These are phyloP conservation scores for Stephania cephalantha DNA, from an alignment of 164 flowering plant genomes.

Conservation along the genomic window DNA sequence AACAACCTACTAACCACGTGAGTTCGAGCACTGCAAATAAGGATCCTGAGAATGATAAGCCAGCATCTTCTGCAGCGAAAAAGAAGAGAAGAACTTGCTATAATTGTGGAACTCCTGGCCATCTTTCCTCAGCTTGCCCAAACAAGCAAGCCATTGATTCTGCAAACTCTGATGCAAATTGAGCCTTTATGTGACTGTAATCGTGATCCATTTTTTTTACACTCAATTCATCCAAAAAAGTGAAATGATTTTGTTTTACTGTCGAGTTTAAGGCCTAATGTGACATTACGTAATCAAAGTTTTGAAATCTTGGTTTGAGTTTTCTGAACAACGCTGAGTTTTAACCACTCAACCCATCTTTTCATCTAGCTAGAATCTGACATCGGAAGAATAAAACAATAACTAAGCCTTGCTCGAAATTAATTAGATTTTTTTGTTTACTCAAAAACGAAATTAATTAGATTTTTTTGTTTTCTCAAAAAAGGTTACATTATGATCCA, in stretches of 20 bases:
- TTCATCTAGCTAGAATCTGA: too few relatives aligned
- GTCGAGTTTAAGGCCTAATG: too few relatives aligned
- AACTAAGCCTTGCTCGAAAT: too few relatives aligned
- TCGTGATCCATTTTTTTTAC: background rate
- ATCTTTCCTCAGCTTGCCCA: conserved; percentile 70
- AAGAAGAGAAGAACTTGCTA: conserved; percentile 68
- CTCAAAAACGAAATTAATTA: too few relatives aligned
- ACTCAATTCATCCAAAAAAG: background rate
- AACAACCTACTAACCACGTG: conserved; percentile 21
- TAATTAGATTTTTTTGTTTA: too few relatives aligned
- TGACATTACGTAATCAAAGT: too few relatives aligned
- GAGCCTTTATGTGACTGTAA: background rate
- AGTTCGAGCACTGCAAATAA: conserved; percentile 7
- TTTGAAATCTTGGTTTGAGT: too few relatives aligned
- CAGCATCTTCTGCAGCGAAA: conserved; percentile 23
- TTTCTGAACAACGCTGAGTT: too few relatives aligned
- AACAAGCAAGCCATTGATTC: conserved; percentile 30
- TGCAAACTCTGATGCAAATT: background rate
- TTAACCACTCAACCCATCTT: too few relatives aligned
- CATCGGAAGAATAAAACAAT: too few relatives aligned
- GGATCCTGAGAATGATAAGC: conserved; percentile 10
- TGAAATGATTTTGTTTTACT: background rate
- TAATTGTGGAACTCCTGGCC: conserved; percentile 73
- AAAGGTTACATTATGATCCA: too few relatives aligned
- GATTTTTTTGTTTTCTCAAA: too few relatives aligned